These are phyloP conservation scores for Gymnopus androsaceus DNA, from an alignment of 1,284 basidiomycete species.

Conservation along the genomic window DNA sequence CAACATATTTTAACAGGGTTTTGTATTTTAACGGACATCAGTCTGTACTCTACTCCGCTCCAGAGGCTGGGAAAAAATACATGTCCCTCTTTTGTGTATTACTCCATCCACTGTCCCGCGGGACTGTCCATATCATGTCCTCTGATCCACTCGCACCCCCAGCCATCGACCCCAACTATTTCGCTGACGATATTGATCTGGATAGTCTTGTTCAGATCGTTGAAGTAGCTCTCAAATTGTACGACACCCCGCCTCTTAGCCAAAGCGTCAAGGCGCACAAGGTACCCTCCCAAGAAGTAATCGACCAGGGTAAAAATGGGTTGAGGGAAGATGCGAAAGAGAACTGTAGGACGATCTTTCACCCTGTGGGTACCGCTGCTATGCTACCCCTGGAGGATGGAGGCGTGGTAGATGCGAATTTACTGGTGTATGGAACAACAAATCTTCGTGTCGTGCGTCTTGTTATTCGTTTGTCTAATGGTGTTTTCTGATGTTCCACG, in stretches of 20 bases:
- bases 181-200: constrained; percentile 38
- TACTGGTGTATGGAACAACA: constrained; percentile 9
- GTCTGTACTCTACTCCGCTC: not conserved
- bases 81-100: constrained; percentile 18
- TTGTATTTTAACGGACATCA: not conserved
- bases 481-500: not conserved
- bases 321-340: not conserved
- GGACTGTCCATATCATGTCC: constrained; percentile 35
- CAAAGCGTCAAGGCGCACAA: not conserved
- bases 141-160: constrained; percentile 40
- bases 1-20: not conserved
- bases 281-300: not conserved
- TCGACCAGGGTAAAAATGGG: not conserved
- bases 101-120: constrained; percentile 23
- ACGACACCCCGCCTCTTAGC: constrained; percentile 35
- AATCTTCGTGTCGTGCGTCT: constrained; percentile 11
- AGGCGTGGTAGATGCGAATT: constrained; percentile 5
- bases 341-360: not conserved
- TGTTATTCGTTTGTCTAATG: not conserved
- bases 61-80: constrained; percentile 24
- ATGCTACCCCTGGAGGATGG: constrained; percentile 13
- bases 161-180: constrained; percentile 42
- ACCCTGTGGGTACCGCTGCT: constrained; percentile 12
- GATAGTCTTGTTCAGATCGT: not conserved
- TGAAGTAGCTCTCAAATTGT: constrained; percentile 28